Base-by-base conservation (phyloP, 2,329 filamentous ascomycete species). In the Cyclaneusma minus region DNA sequence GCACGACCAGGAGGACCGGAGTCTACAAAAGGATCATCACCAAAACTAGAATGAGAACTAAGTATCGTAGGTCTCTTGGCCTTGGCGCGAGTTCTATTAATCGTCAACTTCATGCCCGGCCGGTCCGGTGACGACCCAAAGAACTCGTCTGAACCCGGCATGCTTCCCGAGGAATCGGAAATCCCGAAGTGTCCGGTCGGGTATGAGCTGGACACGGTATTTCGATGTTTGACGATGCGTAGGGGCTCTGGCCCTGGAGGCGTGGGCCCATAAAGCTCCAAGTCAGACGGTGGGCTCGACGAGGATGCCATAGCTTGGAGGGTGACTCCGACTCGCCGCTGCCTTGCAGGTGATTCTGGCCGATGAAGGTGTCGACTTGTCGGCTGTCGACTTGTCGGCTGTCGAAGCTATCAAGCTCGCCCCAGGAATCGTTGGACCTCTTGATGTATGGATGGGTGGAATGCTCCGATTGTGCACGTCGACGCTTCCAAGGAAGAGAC, bases 151-250 rank as follows among this genome's bases (percentile, higher is more conserved):
- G n/a, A n/a, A n/a, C n/a, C n/a, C n/a, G n/a, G n/a, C n/a, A n/a
- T n/a, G n/a, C n/a, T n/a, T n/a, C n/a, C n/a, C n/a, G n/a, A n/a
- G n/a, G n/a, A n/a, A n/a, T n/a, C n/a, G n/a, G n/a, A n/a, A n/a
- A n/a, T n/a, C n/a, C n/a, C n/a, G 30, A 28, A 24, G 28, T 41
- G 33, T 32, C 34, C 24, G 25, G 38, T 24, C 30, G 39, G 13
- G 22, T 35, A 28, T 32, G 39, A 34, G 33, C 39, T 26, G 36
- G 40, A 24, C 29, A 47, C 32, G 44, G 36, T 41, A 29, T 38
- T 35, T 39, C 35, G 36, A 46, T 48, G 47, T 40, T 65, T 69
- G 39, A 57, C 42, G 39, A 69, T 62, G 21, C 59, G 56, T 17
- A 68, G 42, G 7, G 66, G 65, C 16, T 51, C 51, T 11, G 62